Base-by-base conservation (phyloP, 2,329 filamentous ascomycete species). In the Dryadomyces quercivorus region DNA sequence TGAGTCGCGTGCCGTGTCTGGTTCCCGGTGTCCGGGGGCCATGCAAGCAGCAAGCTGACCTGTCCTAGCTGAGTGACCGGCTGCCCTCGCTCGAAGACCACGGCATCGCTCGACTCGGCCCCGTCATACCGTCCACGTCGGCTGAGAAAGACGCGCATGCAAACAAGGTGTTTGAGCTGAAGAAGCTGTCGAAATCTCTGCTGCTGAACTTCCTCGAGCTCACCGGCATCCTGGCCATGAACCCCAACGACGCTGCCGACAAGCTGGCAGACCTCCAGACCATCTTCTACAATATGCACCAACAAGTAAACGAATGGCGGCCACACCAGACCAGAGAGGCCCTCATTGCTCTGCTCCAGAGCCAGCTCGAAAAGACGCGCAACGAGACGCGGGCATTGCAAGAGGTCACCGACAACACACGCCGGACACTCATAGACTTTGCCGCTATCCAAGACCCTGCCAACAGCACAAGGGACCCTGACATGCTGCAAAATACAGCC, bases 271-370 rank as follows among this genome's bases (percentile, higher is more conserved):
- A 97, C 66, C 70, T 98, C 36, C 78, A 86, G 62, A 90, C 85
- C 16, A 72, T 97, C 31, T 85, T 95, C 59, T 84, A 92, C 67
- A 97, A 97, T 67, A 86, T 94, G 64, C 90, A 96, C 69, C 88
- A 94, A 64, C 77, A 95, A 53, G 82, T 97, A 60, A 98, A 98
- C 67, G 85, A 95, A 67, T 97, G 95, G 70, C 80, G 92, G 36
- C 91, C 91, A 10, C 91, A 96, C 66, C 92, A 97, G 70, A 90
- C 91, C 22, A 74, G 92, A 47, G 91, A 96, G 71, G 90, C 85
- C 31, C 74, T 95, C 56, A 95, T 95, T 36, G 71, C 85, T 60
- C 80, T 92, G 73, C 90, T 96, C 86, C 87, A 95, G 69, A 84
- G 86, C 60, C 86, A 92, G 63, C 71, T 95, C 34, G 82, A 88